These are phyloP conservation scores for Yamadazyma phyllophila DNA, from an alignment of 805 yeast species.

Conservation along the genomic window DNA sequence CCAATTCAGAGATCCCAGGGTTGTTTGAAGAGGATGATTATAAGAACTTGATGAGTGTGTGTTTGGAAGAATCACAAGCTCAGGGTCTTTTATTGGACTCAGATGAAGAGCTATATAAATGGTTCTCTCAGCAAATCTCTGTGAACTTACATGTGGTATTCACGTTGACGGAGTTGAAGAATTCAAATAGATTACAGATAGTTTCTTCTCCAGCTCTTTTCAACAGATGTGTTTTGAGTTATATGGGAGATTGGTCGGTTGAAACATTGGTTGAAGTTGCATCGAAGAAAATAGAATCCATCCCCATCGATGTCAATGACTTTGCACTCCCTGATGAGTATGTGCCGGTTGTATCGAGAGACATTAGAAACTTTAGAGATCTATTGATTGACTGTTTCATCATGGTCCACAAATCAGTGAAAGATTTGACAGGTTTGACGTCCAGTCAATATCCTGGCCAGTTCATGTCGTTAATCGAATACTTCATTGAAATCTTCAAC, in stretches of 20 bases:
- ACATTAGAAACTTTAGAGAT: constrained; percentile 33
- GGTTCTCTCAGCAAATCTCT: constrained; percentile 72
- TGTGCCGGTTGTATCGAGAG: constrained; percentile 4
- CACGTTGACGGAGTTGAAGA: constrained; percentile 53
- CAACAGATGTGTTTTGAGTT: constrained; percentile 82
- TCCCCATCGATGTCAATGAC: constrained; percentile 55
- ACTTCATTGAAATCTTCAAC: constrained; percentile 42
- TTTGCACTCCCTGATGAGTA: constrained; percentile 32
- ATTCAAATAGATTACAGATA: constrained; percentile 40
- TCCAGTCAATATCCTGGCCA: constrained; percentile 8
- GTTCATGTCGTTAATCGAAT: constrained; percentile 7
- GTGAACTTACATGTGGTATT: constrained; percentile 79
- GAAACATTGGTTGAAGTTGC: constrained; percentile 53
- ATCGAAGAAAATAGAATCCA: constrained; percentile 29
- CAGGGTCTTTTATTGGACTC: constrained; percentile 66
- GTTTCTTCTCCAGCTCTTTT: constrained; percentile 84
- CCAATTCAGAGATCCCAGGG: constrained; percentile 92
- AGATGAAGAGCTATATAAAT: constrained; percentile 64
- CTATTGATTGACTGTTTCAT: constrained; percentile 48
- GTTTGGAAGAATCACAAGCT: constrained; percentile 54
- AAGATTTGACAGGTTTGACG: background rate
- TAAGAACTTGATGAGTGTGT: constrained; percentile 47
- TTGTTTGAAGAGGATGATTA: constrained; percentile 76
- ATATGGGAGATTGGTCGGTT: constrained; percentile 84
- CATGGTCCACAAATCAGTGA: constrained; percentile 37